Evolutionary conservation across 441 rosid genomes (phyloP), one percentile per base, ranked within the genome.

Genomic region (Dalechampia spathulata): DNA sequence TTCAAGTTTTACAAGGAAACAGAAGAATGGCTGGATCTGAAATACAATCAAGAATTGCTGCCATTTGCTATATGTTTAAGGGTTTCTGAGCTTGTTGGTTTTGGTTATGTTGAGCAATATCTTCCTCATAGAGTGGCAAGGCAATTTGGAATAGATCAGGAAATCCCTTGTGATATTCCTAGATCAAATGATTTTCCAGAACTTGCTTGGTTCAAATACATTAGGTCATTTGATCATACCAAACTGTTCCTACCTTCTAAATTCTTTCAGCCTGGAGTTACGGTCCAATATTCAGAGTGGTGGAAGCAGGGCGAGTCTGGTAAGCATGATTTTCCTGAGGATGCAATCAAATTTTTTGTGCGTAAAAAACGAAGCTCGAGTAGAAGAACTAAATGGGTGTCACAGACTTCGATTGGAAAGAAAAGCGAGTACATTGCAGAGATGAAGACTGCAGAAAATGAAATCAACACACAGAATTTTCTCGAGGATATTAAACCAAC

Each of bases 91-190:
- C 64, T 85, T 36, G 78, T 71, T 32, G 86, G 87, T 10, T 21
- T 46, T 2, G 28, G 56, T 2, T 48, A 40, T 49, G 19, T 76
- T 27, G 69, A 85, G 49, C 67, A 57, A 48, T 85, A 85, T 70
- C 66, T 65, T 47, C 96, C 93, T 0, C 76, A 81, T 60, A 65
- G 87, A 14, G 86, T 81, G 39, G 81, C 81, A 15, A 63, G 68
- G 83, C 87, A 85, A 63, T 82, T 87, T n/a, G 85, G 90, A 3
- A 7, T 81, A 62, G 71, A 79, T 70, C 93, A 83, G 52, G 83
- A 75, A 62, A 50, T 72, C 61, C 92, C 81, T 6, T 64, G 40
- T 17, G 43, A 11, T 1, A 58, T 69, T 13, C 26, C 46, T 21
- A 44, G 40, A 21, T 21, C 28, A 0, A 34, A 44, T 38, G 51